Evolutionary conservation across 306 rosid genomes (phyloP).

Genomic region (Chamaecrista fasciculata): DNA sequence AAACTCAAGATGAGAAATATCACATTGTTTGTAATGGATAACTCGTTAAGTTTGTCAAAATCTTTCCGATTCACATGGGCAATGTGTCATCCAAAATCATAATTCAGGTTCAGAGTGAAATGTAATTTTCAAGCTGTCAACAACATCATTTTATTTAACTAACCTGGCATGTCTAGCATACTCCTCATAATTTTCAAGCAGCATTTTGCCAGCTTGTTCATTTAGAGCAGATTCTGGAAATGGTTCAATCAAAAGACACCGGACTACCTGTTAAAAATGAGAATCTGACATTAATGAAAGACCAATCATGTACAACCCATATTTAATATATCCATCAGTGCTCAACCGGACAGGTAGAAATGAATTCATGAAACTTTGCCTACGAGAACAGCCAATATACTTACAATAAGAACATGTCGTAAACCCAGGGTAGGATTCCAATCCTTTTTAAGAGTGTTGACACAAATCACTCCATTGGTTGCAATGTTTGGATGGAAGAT

Average conservation of each 20-base stretch:
- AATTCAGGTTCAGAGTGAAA: not conserved
- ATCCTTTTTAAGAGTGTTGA: conserved; percentile 92
- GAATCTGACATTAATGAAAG: not conserved
- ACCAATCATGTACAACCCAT: not conserved
- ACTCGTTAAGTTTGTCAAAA: too few species aligned
- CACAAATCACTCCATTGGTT: conserved; percentile 92
- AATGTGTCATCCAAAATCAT: not conserved
- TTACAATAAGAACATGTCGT: conserved; percentile 83
- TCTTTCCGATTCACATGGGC: not conserved
- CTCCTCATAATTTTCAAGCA: conserved; percentile 79
- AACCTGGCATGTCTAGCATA: conserved; percentile 86
- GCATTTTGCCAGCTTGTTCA: conserved; percentile 85
- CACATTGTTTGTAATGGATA: too few species aligned
- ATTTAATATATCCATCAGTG: not conserved
- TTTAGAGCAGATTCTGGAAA: conserved; percentile 87
- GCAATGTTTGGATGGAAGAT: conserved; percentile 95
- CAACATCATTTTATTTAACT: conserved; percentile 19
- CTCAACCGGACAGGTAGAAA: not conserved
- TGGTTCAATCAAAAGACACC: conserved; percentile 80
- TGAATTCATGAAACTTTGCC: not conserved
- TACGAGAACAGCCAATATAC: conserved; percentile 2
- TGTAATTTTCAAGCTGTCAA: not conserved
- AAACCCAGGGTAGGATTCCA: conserved; percentile 98
- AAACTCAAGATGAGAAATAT: too few species aligned
- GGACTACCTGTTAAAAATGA: conserved; percentile 54